Base-by-base conservation (phyloP, 2,329 filamentous ascomycete species). In the Microcyclospora pomicola region DNA sequence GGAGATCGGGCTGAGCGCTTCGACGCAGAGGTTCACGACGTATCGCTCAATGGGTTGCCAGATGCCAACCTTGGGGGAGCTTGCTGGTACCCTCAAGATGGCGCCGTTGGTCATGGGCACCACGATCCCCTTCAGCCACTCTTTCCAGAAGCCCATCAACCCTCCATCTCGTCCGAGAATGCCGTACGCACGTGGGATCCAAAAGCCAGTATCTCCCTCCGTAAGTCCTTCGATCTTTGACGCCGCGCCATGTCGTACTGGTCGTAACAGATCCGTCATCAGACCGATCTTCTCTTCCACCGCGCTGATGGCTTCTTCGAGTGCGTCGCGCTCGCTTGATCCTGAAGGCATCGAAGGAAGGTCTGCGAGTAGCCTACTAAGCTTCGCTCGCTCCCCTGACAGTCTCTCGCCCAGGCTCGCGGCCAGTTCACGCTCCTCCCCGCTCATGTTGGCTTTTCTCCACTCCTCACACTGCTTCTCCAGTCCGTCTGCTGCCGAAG, bases 1-100 rank as follows among this genome's bases (percentile, higher is more conserved):
- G 27, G 82, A 82, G 36, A 94, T 75, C 1, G 91, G 91, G 53
- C 82, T 88, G 53, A 92, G 81, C 2, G 91, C 91, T 62, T 96
- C 88, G 9, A 87, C 87, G 62, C 91, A 98, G 27, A 98, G 69
- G 58, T 96, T 96, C 63, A 96, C 80, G 27, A 98, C 87, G 59
- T 96, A 98, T 55, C 87, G 79, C 65, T 98, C 91, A 42, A 98
- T 65, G 11, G 91, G 91, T 59, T 95, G 88, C 91, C 91, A 98
- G 55, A 86, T 77, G 33, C 91, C 91, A 46, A 94, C 77, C 52
- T 78, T 83, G 10, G 91, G 87, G 5, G 88, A 96, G 60, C 81
- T 93, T 9, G 84, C 70, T 6, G 91, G 85, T 6, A 98, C 77
- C 40, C 87, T 74, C 48, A 91, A 64, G 24, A 98, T 70, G 11